Evolutionary conservation across 23 red algal genomes (phyloP).

Genomic region (Pyropia haitanensis): DNA sequence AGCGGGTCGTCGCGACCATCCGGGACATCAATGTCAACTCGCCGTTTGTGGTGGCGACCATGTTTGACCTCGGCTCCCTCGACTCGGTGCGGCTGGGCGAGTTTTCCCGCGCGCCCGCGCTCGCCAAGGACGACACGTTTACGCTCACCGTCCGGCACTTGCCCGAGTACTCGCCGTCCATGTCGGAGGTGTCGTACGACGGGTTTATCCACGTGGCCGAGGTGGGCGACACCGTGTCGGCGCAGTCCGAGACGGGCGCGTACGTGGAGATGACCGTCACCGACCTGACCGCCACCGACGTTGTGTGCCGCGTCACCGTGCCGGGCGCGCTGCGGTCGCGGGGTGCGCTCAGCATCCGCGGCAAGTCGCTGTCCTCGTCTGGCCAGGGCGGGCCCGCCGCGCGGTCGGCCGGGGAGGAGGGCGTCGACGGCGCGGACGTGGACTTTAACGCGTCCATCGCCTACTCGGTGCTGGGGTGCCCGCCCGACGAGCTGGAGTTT

Average conservation of each 20-base stretch:
- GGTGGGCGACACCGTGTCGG: constrained; percentile 75
- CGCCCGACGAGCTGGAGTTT: constrained; percentile 80
- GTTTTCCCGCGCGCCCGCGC: constrained; percentile 44
- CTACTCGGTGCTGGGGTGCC: constrained; percentile 41
- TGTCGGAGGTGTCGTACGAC: constrained; percentile 88
- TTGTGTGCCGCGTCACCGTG: constrained; percentile 56
- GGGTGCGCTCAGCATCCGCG: constrained; percentile 70
- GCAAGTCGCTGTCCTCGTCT: constrained; percentile 63
- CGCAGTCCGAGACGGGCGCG: constrained; percentile 39
- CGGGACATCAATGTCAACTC: constrained; percentile 77
- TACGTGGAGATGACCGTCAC: constrained; percentile 74
- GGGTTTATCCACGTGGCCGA: constrained; percentile 79
- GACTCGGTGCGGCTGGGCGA: constrained; percentile 88
- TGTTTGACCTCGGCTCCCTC: constrained; percentile 87
- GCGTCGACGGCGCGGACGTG: constrained; percentile 4
- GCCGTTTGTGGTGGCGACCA: constrained; percentile 76
- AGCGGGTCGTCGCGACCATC: constrained; percentile 58
- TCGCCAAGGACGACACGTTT: constrained; percentile 59
- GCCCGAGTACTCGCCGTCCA: constrained; percentile 68
- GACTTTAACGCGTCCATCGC: constrained; percentile 64
- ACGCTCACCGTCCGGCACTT: constrained; percentile 84
- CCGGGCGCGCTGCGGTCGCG: constrained; percentile 68
- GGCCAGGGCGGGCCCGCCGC: background rate
- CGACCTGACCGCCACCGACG: constrained; percentile 37
- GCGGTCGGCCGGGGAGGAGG: constrained; percentile 14